Conservation (phyloP, 352 stramenopile species). For the Globisporangium camurandrum region DNA sequence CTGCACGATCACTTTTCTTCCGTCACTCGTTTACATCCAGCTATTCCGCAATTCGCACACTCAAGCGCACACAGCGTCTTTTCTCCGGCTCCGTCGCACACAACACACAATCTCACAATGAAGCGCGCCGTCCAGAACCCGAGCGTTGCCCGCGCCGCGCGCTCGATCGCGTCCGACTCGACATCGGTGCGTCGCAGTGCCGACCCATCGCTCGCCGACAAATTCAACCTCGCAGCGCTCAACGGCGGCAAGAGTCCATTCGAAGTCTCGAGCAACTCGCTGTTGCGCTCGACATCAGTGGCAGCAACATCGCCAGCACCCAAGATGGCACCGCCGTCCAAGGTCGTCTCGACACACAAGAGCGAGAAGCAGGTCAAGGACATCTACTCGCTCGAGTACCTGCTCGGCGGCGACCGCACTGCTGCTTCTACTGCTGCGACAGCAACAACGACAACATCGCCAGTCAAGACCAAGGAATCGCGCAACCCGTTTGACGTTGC, state of each 20-base stretch:
- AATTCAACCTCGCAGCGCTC: conserved; percentile 56
- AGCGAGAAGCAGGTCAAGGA: conserved; percentile 33
- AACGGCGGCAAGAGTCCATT: conserved; percentile 71
- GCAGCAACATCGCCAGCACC: too few relatives aligned
- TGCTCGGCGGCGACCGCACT: conserved; percentile 25
- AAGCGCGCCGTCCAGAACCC: conserved; percentile 11
- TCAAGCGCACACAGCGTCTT: too few relatives aligned
- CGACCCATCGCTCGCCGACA: conserved; percentile 28
- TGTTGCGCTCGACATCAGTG: conserved; percentile 7
- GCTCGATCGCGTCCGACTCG: conserved; percentile 7
- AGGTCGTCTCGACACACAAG: conserved; percentile 22
- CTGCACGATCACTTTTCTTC: too few relatives aligned
- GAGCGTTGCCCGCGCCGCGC: conserved; percentile 1
- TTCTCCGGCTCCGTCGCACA: too few relatives aligned
- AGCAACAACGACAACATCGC: conserved; percentile 9
- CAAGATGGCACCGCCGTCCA: too few relatives aligned
- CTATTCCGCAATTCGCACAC: too few relatives aligned
- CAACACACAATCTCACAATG: conserved; percentile 4
- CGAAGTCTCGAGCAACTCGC: conserved; percentile 42
- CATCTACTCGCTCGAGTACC: conserved; percentile 64
- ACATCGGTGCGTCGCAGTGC: conserved; percentile 7
- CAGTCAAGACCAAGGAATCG: conserved; percentile 14
- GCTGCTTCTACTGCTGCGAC: too few relatives aligned
- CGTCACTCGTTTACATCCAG: too few relatives aligned
- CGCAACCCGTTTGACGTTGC: conserved; percentile 50